Percentiles rank a stretch among this genome's conserved stretches.
Conservation (phyloP, 768 basidiomycete species). For the Calocybe indica region DNA sequence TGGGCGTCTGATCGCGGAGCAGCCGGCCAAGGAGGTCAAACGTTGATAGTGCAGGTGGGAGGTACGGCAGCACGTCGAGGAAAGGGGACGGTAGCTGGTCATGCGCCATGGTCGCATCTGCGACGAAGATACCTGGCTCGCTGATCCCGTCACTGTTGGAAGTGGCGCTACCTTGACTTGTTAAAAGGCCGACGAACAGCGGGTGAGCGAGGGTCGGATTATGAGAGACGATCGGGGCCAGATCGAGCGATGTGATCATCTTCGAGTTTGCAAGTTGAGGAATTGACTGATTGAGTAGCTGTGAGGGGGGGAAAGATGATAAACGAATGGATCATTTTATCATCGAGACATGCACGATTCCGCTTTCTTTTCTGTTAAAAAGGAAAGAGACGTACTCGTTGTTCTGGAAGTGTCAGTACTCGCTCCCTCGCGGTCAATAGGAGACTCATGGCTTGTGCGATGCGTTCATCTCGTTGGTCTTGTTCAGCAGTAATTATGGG, state of each 20-base stretch:
- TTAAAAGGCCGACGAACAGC: slow-evolving; percentile 54
- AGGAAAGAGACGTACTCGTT: slow-evolving; percentile 44
- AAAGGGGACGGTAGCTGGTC: slow-evolving; percentile 41
- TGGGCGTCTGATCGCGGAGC: slow-evolving; percentile 52
- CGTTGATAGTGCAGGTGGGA: slow-evolving; percentile 68
- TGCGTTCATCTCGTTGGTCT: slow-evolving; percentile 50
- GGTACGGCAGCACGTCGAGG: slow-evolving; percentile 55
- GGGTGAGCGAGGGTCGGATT: slow-evolving; percentile 70
- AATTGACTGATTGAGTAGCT: slow-evolving; percentile 51
- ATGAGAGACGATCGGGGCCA: slow-evolving; percentile 57
- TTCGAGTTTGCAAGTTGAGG: slow-evolving; percentile 37
- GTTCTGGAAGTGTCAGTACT: slow-evolving; percentile 69
- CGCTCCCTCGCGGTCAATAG: slow-evolving; percentile 66
- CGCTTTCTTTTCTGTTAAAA: not conserved
- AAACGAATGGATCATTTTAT: not conserved
- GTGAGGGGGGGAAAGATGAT: slow-evolving; percentile 2
- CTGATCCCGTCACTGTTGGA: not conserved
- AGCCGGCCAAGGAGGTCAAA: slow-evolving; percentile 71
- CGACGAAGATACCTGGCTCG: not conserved
- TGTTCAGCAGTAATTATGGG: slow-evolving; percentile 37
- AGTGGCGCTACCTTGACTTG: slow-evolving; percentile 16
- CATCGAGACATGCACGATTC: too few relatives aligned
- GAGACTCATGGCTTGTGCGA: slow-evolving; percentile 62
- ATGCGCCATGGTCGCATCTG: slow-evolving; percentile 11
- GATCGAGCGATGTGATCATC: slow-evolving; percentile 63